phyloP scores from a whole-genome alignment of 805 yeast genomes.

The Myxozyma kluyveri region DNA sequence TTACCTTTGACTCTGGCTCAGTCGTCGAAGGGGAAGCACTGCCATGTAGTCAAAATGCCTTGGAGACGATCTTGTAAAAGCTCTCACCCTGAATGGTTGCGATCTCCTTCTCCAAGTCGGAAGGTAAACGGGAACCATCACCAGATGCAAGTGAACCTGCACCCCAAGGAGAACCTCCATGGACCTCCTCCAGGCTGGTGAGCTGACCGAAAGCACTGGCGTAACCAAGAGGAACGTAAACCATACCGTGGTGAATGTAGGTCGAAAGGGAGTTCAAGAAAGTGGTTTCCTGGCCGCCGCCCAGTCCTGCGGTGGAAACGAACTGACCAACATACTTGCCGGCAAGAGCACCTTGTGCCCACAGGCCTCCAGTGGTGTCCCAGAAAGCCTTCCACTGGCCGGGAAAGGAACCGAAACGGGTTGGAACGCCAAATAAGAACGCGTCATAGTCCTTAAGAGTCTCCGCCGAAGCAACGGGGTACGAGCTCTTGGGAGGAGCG shows the following conservation, averaged over 20 bases:
- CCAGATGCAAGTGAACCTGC: constrained; percentile 77
- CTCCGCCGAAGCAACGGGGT: constrained; percentile 62
- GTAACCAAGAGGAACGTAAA: constrained; percentile 79
- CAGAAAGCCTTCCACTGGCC: constrained; percentile 75
- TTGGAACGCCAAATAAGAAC: constrained; percentile 79
- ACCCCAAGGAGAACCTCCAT: constrained; percentile 85
- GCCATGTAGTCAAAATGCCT: constrained; percentile 23
- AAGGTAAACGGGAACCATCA: constrained; percentile 71
- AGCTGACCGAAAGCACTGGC: constrained; percentile 53
- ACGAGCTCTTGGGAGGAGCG: constrained; percentile 59
- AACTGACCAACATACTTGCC: constrained; percentile 77
- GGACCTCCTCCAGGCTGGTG: constrained; percentile 58
- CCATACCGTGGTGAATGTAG: constrained; percentile 76
- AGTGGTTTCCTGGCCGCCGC: constrained; percentile 83
- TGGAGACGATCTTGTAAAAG: constrained; percentile 49
- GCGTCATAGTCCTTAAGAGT: constrained; percentile 69
- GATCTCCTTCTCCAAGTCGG: constrained; percentile 59
- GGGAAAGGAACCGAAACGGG: constrained; percentile 79
- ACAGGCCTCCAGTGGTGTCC: constrained; percentile 74
- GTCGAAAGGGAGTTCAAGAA: constrained; percentile 60
- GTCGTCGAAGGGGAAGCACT: not conserved
- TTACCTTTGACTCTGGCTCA: not conserved
- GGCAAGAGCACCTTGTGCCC: constrained; percentile 70
- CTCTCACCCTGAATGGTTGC: constrained; percentile 67
- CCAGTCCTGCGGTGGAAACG: constrained; percentile 68